Conservation (phyloP, 495 filamentous ascomycete genomes). For the Neurospora sp. region DNA sequence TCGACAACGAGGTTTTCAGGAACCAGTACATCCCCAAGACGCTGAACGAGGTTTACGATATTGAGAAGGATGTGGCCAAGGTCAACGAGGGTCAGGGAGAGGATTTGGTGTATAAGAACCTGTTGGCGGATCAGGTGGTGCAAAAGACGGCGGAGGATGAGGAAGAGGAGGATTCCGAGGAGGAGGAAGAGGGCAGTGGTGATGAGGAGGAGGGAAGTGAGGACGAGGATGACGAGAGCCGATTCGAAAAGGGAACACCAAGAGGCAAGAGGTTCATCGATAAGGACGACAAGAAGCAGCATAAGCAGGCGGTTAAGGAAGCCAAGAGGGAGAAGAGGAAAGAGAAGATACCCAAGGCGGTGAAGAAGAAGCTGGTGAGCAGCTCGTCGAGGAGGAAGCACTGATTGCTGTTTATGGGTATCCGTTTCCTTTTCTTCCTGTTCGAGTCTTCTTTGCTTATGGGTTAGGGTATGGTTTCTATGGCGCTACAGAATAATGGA, state of each 20-base stretch:
- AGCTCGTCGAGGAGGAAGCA: slow-evolving; percentile 29
- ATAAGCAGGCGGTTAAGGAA: slow-evolving; percentile 87
- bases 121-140: slow-evolving; percentile 62
- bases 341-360: slow-evolving; percentile 88
- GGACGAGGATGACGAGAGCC: slow-evolving; percentile 31
- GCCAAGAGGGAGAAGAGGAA: slow-evolving; percentile 85
- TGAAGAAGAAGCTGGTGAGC: slow-evolving; percentile 71
- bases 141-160: slow-evolving; percentile 27
- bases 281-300: slow-evolving; percentile 79
- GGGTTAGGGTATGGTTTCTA: not conserved
- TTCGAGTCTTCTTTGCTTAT: not conserved
- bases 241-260: slow-evolving; percentile 56
- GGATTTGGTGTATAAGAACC: slow-evolving; percentile 67
- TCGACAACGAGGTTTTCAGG: slow-evolving; percentile 85
- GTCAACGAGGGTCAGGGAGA: slow-evolving; percentile 60
- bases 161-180: slow-evolving; percentile 26
- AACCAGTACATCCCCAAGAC: slow-evolving; percentile 93
- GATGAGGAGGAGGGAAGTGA: slow-evolving; percentile 17
- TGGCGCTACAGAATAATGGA: not conserved
- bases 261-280: slow-evolving; percentile 85
- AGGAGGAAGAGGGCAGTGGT: slow-evolving; percentile 38
- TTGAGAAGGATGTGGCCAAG: slow-evolving; percentile 78
- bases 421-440: not conserved
- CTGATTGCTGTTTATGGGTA: slow-evolving; percentile 6
- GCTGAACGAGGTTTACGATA: slow-evolving; percentile 87